phyloP scores from a whole-genome alignment of 164 flowering plant species.

The Annona squamosa region DNA sequence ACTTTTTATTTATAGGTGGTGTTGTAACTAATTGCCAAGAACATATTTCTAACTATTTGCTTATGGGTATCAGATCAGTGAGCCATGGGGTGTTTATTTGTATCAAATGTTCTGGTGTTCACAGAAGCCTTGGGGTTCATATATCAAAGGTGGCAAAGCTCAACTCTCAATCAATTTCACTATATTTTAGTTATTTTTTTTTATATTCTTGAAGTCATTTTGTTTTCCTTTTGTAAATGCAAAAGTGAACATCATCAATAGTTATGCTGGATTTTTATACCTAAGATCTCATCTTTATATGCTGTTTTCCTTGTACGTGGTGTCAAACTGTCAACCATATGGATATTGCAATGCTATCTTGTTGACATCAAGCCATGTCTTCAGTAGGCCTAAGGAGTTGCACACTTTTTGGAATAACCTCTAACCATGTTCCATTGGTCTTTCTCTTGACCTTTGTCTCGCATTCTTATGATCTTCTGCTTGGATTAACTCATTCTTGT shows the following conservation, averaged over 20 bases:
- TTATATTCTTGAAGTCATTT: neutral
- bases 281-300: neutral
- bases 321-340: no score
- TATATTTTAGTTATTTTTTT: neutral
- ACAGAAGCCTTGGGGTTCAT: conserved; percentile 93
- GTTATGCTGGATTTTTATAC: neutral
- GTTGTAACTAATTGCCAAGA: neutral
- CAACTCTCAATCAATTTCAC: neutral
- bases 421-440: no score
- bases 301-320: no score
- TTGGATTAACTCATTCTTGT: no score
- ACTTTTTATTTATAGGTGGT: neutral
- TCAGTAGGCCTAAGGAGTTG: no score
- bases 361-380: no score
- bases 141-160: conserved; percentile 62
- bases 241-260: neutral
- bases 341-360: no score
- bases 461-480: no score
- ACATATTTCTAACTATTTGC: conserved; percentile 9
- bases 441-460: no score
- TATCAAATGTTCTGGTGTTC: conserved; percentile 91
- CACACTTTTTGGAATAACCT: no score
- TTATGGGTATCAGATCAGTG: conserved; percentile 44
- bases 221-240: neutral
- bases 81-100: conserved; percentile 79